Conservation (phyloP, 129 eudicot species). For the Rutidosis leptorrhynchoides region DNA sequence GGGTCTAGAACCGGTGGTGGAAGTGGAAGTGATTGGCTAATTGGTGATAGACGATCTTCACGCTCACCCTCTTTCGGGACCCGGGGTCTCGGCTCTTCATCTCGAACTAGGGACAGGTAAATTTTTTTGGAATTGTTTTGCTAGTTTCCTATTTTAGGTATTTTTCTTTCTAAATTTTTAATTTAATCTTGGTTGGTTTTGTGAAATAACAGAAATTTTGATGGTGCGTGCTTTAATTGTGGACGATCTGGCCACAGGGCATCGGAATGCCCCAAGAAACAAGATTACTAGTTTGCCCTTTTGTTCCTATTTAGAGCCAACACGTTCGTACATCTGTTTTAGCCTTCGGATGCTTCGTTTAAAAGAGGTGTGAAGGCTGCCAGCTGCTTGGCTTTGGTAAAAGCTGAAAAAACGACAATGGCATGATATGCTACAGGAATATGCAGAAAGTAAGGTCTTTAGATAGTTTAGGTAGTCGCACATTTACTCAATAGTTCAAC, state of each 20-base stretch:
- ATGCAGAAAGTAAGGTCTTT: slow-evolving; percentile 31
- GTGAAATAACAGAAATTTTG: slow-evolving; percentile 52
- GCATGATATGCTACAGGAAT: slow-evolving; percentile 25
- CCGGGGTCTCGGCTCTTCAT: slow-evolving; percentile 26
- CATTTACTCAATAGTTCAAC: slow-evolving; percentile 19
- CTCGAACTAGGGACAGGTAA: slow-evolving; percentile 38
- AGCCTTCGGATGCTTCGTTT: slow-evolving; percentile 17
- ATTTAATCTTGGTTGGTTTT: slow-evolving; percentile 7
- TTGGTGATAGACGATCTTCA: slow-evolving; percentile 60
- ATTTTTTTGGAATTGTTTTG: not conserved
- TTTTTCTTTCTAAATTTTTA: not conserved
- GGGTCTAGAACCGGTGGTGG: slow-evolving; percentile 37
- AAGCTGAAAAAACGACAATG: slow-evolving; percentile 14
- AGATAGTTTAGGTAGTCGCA: slow-evolving; percentile 27
- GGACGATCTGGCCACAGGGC: slow-evolving; percentile 84
- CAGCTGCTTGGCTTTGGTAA: slow-evolving; percentile 11
- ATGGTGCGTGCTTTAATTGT: slow-evolving; percentile 94
- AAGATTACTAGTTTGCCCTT: slow-evolving; percentile 41
- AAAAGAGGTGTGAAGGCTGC: slow-evolving; percentile 22
- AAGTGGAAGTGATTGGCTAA: slow-evolving; percentile 76
- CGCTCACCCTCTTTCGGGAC: slow-evolving; percentile 60
- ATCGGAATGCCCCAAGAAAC: slow-evolving; percentile 75
- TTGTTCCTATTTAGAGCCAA: slow-evolving; percentile 19
- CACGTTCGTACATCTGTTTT: slow-evolving; percentile 29
- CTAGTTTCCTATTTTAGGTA: not conserved